Base-by-base conservation (phyloP, 805 yeast genomes). In the Yarrowia alimentaria region DNA sequence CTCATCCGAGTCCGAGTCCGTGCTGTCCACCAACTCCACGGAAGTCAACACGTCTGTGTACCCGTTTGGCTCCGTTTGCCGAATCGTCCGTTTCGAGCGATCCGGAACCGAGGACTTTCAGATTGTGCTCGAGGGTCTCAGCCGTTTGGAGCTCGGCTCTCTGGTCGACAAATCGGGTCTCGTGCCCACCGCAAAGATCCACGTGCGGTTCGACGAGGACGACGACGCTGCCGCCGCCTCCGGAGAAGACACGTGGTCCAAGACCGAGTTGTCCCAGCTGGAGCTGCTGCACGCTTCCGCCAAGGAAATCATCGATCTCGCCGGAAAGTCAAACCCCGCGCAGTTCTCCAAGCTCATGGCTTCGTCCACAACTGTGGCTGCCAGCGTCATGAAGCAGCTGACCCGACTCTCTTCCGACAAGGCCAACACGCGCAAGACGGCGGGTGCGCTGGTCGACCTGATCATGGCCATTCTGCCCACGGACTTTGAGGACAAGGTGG, bases 381-480 rank as follows among this genome's bases (percentile, higher is more conserved):
- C 49, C 10, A 55, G 19, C 10, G 59, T 17, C 53, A 60, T 21
- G 55, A 52, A 16, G 16, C 38, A 7, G 29, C 52, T 26, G 40
- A 54, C 38, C 52, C 55, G 30, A 42, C 53, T 43, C n/a, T n/a
- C n/a, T n/a, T n/a, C n/a, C n/a, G n/a, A n/a, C n/a, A n/a, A n/a
- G n/a, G n/a, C n/a, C n/a, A 38, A 54, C 34, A 51, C 53, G 8
- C 52, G 52, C 12, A 51, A 55, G 32, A 57, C 61, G 3, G 57
- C 70, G 3, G 63, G 64, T 4, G 53, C 55, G 32, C 54, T 68
- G 18, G 66, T 67, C 1, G 73, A 69, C 52, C 51, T 68, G 24
- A 55, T 68, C 19, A 63, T 62, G 12, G 60, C 69, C 4, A 57
- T 68, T 20, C 56, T 68, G 24, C 70, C 70, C 10, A 57, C 68